Evolutionary conservation across 139 green algal species (phyloP).

Genomic region (Raphidocelis subcapitata): DNA sequence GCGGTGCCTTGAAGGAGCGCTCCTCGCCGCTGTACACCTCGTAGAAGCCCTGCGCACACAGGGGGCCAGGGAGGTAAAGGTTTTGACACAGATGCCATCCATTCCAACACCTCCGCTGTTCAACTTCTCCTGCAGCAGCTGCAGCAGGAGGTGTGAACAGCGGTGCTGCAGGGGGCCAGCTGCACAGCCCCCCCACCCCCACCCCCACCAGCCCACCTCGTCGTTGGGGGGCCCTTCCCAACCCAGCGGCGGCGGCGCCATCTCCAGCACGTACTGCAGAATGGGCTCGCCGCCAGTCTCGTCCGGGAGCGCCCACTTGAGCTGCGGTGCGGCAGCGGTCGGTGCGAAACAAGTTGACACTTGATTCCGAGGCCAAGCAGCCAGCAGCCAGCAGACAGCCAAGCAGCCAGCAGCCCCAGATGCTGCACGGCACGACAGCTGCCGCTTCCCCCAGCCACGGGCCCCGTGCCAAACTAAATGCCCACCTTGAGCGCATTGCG

Average conservation of each 20-base stretch:
- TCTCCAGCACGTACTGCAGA: constrained; percentile 48
- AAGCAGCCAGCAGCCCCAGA: not conserved
- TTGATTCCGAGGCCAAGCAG: not conserved
- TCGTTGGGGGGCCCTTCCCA: constrained; percentile 21
- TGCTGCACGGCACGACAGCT: not conserved
- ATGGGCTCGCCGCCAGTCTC: constrained; percentile 60
- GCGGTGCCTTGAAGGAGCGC: constrained; percentile 24
- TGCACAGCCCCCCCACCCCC: no score
- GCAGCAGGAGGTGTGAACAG: no score
- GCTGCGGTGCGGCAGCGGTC: constrained; percentile 33
- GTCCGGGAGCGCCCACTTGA: constrained; percentile 64
- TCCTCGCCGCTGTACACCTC: constrained; percentile 56
- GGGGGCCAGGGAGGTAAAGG: not conserved
- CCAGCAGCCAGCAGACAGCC: not conserved
- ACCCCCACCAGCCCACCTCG: no score
- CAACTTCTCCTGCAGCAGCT: not conserved
- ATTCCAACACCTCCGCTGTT: not conserved
- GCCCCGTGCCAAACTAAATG: not conserved
- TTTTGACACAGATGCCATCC: not conserved
- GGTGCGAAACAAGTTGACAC: no score
- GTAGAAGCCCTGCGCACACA: constrained; percentile 44
- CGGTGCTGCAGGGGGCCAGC: no score
- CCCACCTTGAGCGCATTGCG: constrained; percentile 59
- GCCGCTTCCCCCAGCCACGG: not conserved
- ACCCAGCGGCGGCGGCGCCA: constrained; percentile 39